Evolutionary conservation across 1,139 yeast species (phyloP).

Genomic region (Debaryomyces nepalensis): DNA sequence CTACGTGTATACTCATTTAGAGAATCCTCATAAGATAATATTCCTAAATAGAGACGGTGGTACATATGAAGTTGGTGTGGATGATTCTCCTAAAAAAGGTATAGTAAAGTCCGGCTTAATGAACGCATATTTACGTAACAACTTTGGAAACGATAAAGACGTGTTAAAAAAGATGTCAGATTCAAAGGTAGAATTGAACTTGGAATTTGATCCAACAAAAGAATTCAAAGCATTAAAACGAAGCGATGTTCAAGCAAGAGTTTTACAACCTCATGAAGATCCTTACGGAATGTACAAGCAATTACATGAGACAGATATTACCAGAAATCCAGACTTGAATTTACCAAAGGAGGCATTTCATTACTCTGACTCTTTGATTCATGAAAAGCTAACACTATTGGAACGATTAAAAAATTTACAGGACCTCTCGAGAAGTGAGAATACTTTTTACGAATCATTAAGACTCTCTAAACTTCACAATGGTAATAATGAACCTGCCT

Average conservation of each 20-base stretch:
- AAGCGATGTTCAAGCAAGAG: conserved; percentile 15
- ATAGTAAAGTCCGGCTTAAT: conserved; percentile 26
- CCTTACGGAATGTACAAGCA: conserved; percentile 23
- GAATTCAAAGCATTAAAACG: conserved; percentile 22
- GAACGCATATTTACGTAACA: conserved; percentile 20
- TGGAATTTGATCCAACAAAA: conserved; percentile 23
- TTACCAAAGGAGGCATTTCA: conserved; percentile 22
- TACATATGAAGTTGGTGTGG: conserved; percentile 31
- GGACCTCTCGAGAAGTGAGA: conserved; percentile 19
- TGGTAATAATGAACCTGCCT: conserved; percentile 26
- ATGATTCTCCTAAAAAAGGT: conserved; percentile 21
- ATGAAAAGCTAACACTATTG: conserved; percentile 23
- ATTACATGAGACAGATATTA: conserved; percentile 18
- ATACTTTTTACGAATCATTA: conserved; percentile 27
- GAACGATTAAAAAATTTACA: conserved; percentile 17
- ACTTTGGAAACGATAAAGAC: conserved; percentile 8
- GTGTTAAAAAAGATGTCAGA: conserved; percentile 11
- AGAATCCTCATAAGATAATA: conserved; percentile 29
- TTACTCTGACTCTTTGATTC: conserved; percentile 22
- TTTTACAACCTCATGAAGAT: conserved; percentile 20
- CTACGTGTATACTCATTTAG: conserved; percentile 29
- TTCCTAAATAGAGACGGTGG: conserved; percentile 31
- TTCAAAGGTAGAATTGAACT: conserved; percentile 10
- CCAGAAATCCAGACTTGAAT: conserved; percentile 18
- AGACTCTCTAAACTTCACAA: conserved; percentile 23